Evolutionary conservation across 2,329 filamentous ascomycete genomes (phyloP).

Genomic region (Lasiodiplodia gonubiensis): DNA sequence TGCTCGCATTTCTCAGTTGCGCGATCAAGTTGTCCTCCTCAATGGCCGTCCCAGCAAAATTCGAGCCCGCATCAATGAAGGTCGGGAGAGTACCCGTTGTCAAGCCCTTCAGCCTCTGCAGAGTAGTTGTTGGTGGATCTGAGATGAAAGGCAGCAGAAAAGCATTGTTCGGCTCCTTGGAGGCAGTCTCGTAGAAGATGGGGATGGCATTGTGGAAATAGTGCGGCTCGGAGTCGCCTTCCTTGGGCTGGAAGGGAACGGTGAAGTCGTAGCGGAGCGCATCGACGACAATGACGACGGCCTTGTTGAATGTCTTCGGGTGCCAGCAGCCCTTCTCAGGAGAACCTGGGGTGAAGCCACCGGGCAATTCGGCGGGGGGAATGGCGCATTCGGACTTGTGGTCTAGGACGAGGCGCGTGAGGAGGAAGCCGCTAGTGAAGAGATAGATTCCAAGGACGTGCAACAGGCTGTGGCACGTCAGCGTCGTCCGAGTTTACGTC

Average conservation of each 20-base stretch:
- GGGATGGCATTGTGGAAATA: slow-evolving; percentile 89
- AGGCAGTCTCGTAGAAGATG: slow-evolving; percentile 81
- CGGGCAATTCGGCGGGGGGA: slow-evolving; percentile 66
- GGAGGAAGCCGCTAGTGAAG: slow-evolving; percentile 92
- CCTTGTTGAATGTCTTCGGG: slow-evolving; percentile 89
- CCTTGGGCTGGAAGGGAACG: slow-evolving; percentile 70
- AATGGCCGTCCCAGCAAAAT: slow-evolving; percentile 93
- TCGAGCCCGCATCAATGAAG: slow-evolving; percentile 91
- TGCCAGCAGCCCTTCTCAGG: slow-evolving; percentile 85
- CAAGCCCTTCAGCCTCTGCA: slow-evolving; percentile 90
- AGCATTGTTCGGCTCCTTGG: slow-evolving; percentile 76
- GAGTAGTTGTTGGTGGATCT: slow-evolving; percentile 90
- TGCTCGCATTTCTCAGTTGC: slow-evolving; percentile 67
- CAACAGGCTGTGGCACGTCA: slow-evolving; percentile 58
- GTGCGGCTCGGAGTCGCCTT: slow-evolving; percentile 56
- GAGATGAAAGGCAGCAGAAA: slow-evolving; percentile 95
- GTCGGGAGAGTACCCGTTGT: slow-evolving; percentile 95
- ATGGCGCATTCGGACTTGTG: slow-evolving; percentile 78
- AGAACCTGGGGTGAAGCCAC: slow-evolving; percentile 44
- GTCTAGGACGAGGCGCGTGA: slow-evolving; percentile 82
- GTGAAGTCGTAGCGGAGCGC: slow-evolving; percentile 97
- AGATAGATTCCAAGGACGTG: slow-evolving; percentile 85
- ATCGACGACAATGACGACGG: slow-evolving; percentile 88
- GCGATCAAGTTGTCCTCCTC: slow-evolving; percentile 84
- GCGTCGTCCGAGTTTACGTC: background rate